A percentile compares a stretch with the other conserved stretches of the same genome.
Evolutionary conservation across 495 filamentous ascomycete genomes (phyloP).

Genomic region (Podospora fimiseda): DNA sequence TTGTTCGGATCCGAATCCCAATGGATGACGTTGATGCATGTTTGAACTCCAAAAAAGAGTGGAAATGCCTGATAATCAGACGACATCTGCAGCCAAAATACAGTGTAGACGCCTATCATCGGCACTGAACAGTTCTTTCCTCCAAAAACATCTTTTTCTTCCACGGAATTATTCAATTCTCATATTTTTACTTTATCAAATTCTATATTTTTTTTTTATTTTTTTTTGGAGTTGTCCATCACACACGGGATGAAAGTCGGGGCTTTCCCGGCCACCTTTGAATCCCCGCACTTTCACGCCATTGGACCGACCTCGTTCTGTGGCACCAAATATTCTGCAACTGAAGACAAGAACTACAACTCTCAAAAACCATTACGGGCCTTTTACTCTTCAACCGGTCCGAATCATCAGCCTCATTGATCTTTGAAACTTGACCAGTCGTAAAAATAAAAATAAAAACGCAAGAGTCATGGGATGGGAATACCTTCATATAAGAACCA

Average conservation of each 20-base stretch:
- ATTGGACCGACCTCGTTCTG: not conserved
- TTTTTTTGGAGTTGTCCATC: not conserved
- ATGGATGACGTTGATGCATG: conserved; percentile 6
- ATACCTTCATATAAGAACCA: too few species aligned
- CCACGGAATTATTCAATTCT: too few species aligned
- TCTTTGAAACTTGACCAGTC: too few species aligned
- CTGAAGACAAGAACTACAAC: too few species aligned
- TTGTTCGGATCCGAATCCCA: not conserved
- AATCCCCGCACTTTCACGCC: not conserved
- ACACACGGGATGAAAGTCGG: not conserved
- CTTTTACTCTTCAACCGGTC: too few species aligned
- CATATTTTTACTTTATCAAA: not conserved
- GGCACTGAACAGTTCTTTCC: conserved; percentile 1
- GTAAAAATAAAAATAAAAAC: too few species aligned
- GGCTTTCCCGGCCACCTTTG: not conserved
- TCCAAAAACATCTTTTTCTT: not conserved
- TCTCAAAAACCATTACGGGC: too few species aligned
- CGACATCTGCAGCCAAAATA: conserved; percentile 3
- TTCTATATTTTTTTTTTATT: not conserved
- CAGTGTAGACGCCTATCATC: conserved; percentile 6
- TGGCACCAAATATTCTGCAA: too few species aligned
- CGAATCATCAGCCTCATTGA: too few species aligned
- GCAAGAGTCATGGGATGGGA: too few species aligned
- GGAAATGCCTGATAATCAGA: conserved; percentile 7
- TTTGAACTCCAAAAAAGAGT: not conserved